These are phyloP conservation scores for Phytophthora meadii DNA, from an alignment of 352 stramenopile genomes.

Conservation along the genomic window DNA sequence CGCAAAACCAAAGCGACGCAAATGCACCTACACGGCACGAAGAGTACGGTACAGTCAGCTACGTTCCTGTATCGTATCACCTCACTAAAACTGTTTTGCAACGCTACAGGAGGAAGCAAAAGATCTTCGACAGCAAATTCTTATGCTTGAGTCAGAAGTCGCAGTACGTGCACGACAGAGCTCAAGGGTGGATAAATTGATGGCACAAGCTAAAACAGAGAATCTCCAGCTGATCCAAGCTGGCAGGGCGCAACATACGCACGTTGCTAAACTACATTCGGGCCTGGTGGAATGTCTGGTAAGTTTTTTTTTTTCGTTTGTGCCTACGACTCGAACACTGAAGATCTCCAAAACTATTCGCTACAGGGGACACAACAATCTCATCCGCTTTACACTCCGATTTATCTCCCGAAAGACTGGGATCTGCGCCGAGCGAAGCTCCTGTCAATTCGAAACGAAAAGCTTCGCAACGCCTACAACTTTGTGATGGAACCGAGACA, in stretches of 20 bases:
- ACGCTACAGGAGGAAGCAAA: too few relatives aligned
- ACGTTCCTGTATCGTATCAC: too few relatives aligned
- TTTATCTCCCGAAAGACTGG: conserved; percentile 24
- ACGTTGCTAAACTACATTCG: conserved; percentile 2
- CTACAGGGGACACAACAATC: conserved; percentile 16
- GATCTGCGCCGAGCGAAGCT: conserved; percentile 13
- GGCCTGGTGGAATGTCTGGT: background rate
- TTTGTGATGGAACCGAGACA: conserved; percentile 25
- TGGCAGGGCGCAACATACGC: background rate
- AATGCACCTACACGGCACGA: conserved; percentile 21
- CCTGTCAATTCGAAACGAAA: conserved; percentile 10
- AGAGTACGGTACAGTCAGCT: conserved; percentile 1
- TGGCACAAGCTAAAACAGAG: conserved; percentile 1
- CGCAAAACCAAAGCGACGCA: conserved; percentile 8
- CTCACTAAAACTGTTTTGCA: too few relatives aligned
- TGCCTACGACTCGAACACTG: background rate
- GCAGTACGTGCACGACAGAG: too few relatives aligned
- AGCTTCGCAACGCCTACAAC: conserved; percentile 23
- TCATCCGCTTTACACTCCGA: conserved; percentile 21
- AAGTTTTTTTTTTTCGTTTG: background rate
- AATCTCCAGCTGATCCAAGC: background rate
- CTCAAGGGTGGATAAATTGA: too few relatives aligned
- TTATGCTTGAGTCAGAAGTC: too few relatives aligned
- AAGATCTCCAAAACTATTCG: background rate
- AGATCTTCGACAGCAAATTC: too few relatives aligned